A percentile compares a stretch with the other conserved stretches of the same genome.
phyloP scores from a whole-genome alignment of 176 grass and related monocot species.

The Raddia distichophylla region DNA sequence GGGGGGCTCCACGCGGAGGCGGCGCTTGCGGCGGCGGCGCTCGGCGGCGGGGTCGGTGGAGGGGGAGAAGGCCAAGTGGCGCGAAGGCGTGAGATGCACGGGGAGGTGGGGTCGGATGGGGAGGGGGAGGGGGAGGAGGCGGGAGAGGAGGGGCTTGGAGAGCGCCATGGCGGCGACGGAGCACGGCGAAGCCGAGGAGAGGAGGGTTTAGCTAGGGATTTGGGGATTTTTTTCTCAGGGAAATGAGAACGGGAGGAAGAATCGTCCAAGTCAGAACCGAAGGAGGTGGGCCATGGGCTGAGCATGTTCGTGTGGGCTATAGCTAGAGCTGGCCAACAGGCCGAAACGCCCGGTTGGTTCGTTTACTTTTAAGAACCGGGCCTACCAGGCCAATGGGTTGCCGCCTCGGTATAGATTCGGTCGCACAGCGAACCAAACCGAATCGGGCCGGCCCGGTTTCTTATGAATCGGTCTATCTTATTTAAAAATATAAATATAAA shows the following conservation, averaged over 20 bases:
- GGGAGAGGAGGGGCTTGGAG: constrained; percentile 48
- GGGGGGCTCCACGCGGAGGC: constrained; percentile 61
- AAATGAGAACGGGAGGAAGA: background rate
- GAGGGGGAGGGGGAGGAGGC: constrained; percentile 45
- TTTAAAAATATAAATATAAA: no score
- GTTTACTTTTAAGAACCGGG: no score
- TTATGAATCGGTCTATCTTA: no score
- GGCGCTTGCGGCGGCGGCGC: constrained; percentile 70
- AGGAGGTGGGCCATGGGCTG: background rate
- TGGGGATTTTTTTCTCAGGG: constrained; percentile 10
- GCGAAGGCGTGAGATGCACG: no score
- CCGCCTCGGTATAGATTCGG: no score
- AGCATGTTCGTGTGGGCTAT: background rate
- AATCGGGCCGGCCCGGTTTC: no score
- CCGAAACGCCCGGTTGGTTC: no score
- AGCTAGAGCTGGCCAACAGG: no score
- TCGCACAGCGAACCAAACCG: no score
- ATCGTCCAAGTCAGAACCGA: background rate
- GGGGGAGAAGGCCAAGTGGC: no score
- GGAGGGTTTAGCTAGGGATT: constrained; percentile 50
- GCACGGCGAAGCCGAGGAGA: background rate
- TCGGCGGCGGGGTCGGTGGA: constrained; percentile 51
- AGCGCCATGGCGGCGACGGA: constrained; percentile 54
- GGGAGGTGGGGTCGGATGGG: constrained; percentile 43
- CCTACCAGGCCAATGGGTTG: background rate